These are phyloP conservation scores for Rhodomyrtus psidioides DNA, from an alignment of 441 rosid genomes.

Conservation along the genomic window DNA sequence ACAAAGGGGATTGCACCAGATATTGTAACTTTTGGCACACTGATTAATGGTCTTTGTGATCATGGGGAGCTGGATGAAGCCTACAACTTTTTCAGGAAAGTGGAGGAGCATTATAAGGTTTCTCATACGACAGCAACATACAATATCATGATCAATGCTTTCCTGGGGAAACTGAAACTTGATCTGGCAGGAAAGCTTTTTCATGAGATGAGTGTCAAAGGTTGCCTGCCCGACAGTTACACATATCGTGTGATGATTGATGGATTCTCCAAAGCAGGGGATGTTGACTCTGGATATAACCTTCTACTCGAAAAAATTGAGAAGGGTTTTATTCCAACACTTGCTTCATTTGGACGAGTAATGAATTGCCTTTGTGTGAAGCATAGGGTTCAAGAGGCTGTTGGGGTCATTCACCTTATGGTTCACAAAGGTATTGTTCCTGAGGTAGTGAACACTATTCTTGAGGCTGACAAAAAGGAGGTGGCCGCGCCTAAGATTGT, in stretches of 20 bases:
- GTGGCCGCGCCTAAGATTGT: constrained; percentile 90
- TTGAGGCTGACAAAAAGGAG: constrained; percentile 67
- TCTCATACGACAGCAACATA: constrained; percentile 53
- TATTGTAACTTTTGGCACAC: constrained; percentile 53
- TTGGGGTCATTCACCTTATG: constrained; percentile 62
- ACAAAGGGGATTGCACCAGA: constrained; percentile 54
- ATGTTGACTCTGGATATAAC: constrained; percentile 42
- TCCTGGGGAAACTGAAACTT: constrained; percentile 55
- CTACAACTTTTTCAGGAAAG: constrained; percentile 44
- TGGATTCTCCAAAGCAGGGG: constrained; percentile 80
- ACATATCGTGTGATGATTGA: constrained; percentile 76
- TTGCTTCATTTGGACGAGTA: constrained; percentile 69
- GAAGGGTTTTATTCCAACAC: constrained; percentile 60
- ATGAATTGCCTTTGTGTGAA: constrained; percentile 77
- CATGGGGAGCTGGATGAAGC: constrained; percentile 66
- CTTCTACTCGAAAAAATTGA: constrained; percentile 52
- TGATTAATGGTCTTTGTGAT: constrained; percentile 63
- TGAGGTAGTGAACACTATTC: constrained; percentile 61
- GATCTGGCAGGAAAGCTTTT: constrained; percentile 59
- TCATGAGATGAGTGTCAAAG: constrained; percentile 48
- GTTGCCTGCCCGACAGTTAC: constrained; percentile 56
- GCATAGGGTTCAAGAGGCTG: constrained; percentile 65
- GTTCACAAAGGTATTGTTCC: constrained; percentile 69
- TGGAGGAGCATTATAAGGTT: constrained; percentile 43
- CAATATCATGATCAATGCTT: constrained; percentile 76